Base-by-base conservation (phyloP, 164 flowering plant species). In the Kalanchoe fedtschenkoi region DNA sequence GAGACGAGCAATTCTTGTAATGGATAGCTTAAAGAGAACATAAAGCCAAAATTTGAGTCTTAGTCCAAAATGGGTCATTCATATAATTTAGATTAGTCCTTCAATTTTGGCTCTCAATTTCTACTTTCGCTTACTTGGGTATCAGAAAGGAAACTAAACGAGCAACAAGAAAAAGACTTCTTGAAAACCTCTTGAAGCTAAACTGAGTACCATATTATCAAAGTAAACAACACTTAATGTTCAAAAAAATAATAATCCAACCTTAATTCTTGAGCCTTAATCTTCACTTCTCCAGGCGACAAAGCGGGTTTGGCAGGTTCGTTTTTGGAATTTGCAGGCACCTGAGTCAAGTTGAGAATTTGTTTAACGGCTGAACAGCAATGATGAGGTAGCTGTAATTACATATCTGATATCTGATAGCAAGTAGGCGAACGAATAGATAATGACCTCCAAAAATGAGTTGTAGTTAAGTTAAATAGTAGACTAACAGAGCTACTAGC, bases 201-300 rank as follows among this genome's bases (percentile, higher is more conserved):
- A 21, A 47, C 21, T 15, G 28, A 47, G 54, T 22, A 21, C 54
- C 9, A 9, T 47, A 47, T 47, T 47, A 8, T 47, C 16, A 42
- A 42, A 42, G 46, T 1, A 42, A 42, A 16, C n/a, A n/a, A 37
- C 39, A 37, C 1, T 44, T 19, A 4, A 44, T 44, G 51, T n/a
- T 30, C 17, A 10, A 7, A 56, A 37, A 58, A 24, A 58, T 3
- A 11, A 43, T n/a, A 5, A 29, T 7, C 28, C 11, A 61, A 93
- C 99, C 88, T 83, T 59, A 90, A 72, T 76, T 93, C 99, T 71
- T 88, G 96, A 67, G 89, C 88, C 72, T 84, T 93, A n/a, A 76
- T 73, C 77, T 79, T 90, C 76, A 81, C 62, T 78, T 93, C 91
- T 66, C 90, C 97, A 42, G 92, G 93, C 44, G 99, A 87, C 66